Percentiles rank a stretch among this genome's conserved stretches.
These are phyloP conservation scores for Purshia tridentata DNA, from an alignment of 306 rosid species.

Conservation along the genomic window DNA sequence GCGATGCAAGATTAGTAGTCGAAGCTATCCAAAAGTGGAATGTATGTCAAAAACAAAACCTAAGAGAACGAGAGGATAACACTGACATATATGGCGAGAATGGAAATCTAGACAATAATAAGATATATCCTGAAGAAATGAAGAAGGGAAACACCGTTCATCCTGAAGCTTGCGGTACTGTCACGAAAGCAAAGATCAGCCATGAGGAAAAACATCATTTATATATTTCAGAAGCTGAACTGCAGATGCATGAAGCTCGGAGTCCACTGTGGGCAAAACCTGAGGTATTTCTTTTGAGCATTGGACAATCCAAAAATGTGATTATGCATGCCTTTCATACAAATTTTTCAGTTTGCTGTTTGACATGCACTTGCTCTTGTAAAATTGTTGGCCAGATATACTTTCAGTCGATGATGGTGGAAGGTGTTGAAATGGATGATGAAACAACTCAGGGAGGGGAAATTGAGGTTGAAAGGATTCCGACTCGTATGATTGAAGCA, in stretches of 20 bases:
- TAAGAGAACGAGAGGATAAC: constrained; percentile 66
- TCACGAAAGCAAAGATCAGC: constrained; percentile 41
- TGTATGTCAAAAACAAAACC: constrained; percentile 72
- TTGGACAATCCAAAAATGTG: constrained; percentile 5
- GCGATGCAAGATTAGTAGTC: constrained; percentile 66
- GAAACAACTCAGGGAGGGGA: constrained; percentile 58
- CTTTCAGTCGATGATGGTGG: constrained; percentile 65
- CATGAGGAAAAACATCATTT: constrained; percentile 65
- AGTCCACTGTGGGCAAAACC: constrained; percentile 74
- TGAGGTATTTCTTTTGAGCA: constrained; percentile 54
- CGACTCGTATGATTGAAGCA: constrained; percentile 65
- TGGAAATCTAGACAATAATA: constrained; percentile 59
- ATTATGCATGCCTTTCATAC: constrained; percentile 6
- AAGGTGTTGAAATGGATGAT: constrained; percentile 46
- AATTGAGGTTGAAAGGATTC: constrained; percentile 74
- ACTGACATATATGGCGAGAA: constrained; percentile 89
- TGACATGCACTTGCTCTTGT: constrained; percentile 19
- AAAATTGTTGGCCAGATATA: constrained; percentile 54
- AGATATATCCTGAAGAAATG: constrained; percentile 57
- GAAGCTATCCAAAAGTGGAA: constrained; percentile 95
- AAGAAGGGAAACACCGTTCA: constrained; percentile 33
- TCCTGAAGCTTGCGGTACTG: constrained; percentile 45
- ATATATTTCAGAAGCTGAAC: constrained; percentile 95
- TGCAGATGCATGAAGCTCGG: constrained; percentile 71
- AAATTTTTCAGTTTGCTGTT: constrained; percentile 14